A percentile compares a stretch with the other conserved stretches of the same genome.
These are phyloP conservation scores for Erodium moschatum DNA, from an alignment of 441 rosid genomes.

Conservation along the genomic window DNA sequence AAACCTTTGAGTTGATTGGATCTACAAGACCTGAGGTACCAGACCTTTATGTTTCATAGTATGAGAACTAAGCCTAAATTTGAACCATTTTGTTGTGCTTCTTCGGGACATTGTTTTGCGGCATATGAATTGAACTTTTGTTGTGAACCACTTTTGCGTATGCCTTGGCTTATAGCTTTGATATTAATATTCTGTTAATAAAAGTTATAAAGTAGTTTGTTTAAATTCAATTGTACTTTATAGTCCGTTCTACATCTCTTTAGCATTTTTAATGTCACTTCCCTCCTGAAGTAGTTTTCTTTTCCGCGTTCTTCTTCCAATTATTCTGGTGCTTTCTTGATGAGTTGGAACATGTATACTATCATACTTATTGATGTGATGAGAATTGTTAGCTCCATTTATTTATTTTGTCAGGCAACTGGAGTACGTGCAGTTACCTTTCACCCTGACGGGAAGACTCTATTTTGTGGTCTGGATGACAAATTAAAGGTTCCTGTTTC, in stretches of 20 bases:
- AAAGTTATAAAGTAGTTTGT: not conserved
- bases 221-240: not conserved
- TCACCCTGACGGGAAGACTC: constrained; percentile 83
- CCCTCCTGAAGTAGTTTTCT: not conserved
- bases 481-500: constrained; percentile 60
- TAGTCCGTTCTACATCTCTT: not conserved
- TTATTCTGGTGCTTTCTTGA: not conserved
- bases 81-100: not conserved
- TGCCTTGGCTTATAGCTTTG: not conserved
- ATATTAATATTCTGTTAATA: not conserved
- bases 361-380: not conserved
- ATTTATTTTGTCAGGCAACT: constrained; percentile 43
- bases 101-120: not conserved
- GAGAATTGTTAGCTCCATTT: not conserved
- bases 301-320: not conserved
- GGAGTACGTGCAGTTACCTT: constrained; percentile 64
- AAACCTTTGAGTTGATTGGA: constrained; percentile 91
- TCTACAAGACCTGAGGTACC: constrained; percentile 88
- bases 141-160: not conserved
- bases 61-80: constrained; percentile 3
- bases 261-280: not conserved
- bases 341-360: not conserved
- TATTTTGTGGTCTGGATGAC: constrained; percentile 84
- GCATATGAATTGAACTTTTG: not conserved
- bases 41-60: constrained; percentile 12